Conservation (phyloP, 2,329 filamentous ascomycete species). For the Trichophyton rubrum region DNA sequence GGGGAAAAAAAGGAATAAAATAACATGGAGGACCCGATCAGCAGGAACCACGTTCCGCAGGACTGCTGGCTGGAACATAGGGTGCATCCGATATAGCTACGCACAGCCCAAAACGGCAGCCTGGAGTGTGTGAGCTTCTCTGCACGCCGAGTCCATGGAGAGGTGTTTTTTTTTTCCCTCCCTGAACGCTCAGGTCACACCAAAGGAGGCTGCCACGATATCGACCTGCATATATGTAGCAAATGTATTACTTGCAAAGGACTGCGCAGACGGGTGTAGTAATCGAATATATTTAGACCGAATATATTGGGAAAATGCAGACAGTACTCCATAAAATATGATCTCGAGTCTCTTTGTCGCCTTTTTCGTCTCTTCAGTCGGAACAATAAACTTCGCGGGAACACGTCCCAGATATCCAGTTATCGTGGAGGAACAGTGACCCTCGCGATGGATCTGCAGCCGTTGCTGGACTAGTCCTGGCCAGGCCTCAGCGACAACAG, state of each 20-base stretch:
- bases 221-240: not conserved
- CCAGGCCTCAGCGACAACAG: not conserved
- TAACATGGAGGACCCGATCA: not conserved
- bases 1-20: not conserved
- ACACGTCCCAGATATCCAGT: not conserved
- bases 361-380: not conserved
- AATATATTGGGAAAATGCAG: not conserved
- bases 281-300: not conserved
- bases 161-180: not conserved
- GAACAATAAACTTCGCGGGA: not conserved
- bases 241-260: not conserved
- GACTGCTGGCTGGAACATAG: not conserved
- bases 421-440: not conserved
- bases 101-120: not conserved
- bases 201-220: not conserved
- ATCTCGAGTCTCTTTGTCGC: not conserved
- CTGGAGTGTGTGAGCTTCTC: not conserved
- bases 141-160: not conserved
- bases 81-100: not conserved
- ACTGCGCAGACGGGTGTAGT: not conserved
- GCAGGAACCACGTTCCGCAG: slow-evolving; percentile 3
- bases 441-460: slow-evolving; percentile 2
- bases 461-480: slow-evolving; percentile 1
- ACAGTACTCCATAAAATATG: not conserved
- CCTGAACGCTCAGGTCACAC: not conserved